Conservation (phyloP, 768 basidiomycete genomes). For the Termitomyces titanicus region DNA sequence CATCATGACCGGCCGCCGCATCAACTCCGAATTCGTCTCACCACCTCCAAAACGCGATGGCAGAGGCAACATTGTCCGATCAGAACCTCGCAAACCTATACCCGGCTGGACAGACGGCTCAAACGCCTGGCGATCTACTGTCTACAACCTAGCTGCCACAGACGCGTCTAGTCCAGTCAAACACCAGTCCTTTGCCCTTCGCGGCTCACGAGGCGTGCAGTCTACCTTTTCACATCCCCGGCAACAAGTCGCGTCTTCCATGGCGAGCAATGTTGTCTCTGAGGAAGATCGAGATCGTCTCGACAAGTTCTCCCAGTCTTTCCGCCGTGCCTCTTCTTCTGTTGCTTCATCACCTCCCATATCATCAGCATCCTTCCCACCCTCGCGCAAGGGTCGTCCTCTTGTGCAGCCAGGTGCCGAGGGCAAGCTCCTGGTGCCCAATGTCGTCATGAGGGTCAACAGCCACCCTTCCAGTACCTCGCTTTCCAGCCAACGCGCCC, state of each 20-base stretch:
- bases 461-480: constrained; percentile 33
- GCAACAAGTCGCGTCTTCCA: constrained; percentile 7
- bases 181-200: constrained; percentile 47
- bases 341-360: constrained; percentile 29
- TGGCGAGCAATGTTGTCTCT: constrained; percentile 3
- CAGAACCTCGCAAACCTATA: constrained; percentile 39
- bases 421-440: constrained; percentile 56
- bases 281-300: constrained; percentile 41
- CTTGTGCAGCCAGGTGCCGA: constrained; percentile 58
- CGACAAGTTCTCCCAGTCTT: constrained; percentile 51
- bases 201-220: constrained; percentile 44
- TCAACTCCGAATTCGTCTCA: constrained; percentile 40
- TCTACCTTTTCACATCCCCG: constrained; percentile 34
- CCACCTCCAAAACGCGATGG: constrained; percentile 37
- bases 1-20: constrained; percentile 66
- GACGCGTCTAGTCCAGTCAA: constrained; percentile 28
- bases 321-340: constrained; percentile 47
- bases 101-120: constrained; percentile 71
- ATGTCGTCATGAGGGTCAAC: constrained; percentile 37
- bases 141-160: constrained; percentile 51
- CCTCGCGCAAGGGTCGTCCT: constrained; percentile 44
- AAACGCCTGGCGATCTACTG: constrained; percentile 61
- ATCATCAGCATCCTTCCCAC: constrained; percentile 32
- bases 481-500: constrained; percentile 29
- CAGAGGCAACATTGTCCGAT: constrained; percentile 24